A percentile compares a stretch with the other conserved stretches of the same genome.
These are phyloP conservation scores for Scleroderma citrinum DNA, from an alignment of 768 basidiomycete genomes.

Conservation along the genomic window DNA sequence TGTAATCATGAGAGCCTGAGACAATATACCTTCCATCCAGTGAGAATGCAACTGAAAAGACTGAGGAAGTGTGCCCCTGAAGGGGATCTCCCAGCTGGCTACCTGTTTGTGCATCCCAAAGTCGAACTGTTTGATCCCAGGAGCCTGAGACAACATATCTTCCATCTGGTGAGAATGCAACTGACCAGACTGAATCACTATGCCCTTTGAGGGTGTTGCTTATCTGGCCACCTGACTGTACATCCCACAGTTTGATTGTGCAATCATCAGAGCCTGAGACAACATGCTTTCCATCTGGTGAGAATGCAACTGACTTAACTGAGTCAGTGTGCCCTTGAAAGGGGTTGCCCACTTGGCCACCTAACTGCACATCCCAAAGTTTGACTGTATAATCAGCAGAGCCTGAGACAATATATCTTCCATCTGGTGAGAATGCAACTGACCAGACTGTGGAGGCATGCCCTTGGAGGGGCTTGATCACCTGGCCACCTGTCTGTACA, in stretches of 20 bases:
- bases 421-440: not conserved
- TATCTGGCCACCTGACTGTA: not conserved
- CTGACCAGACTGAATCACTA: not conserved
- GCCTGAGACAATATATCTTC: not conserved
- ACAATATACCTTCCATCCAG: not conserved
- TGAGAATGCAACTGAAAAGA: not conserved
- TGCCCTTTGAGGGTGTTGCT: not conserved
- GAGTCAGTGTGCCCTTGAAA: not conserved
- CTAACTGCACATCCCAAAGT: not conserved
- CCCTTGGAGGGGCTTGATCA: not conserved
- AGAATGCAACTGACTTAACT: not conserved
- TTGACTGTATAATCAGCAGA: not conserved
- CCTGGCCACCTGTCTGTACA: not conserved
- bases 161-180: conserved; percentile 8
- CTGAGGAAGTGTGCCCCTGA: not conserved
- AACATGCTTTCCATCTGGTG: not conserved
- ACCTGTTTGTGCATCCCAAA: not conserved
- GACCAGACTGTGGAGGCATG: too few species aligned
- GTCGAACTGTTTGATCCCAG: conserved; percentile 12
- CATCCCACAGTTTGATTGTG: not conserved
- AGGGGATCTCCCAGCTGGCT: not conserved
- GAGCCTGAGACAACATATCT: conserved; percentile 15
- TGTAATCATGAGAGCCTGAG: not conserved
- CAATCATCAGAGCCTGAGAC: not conserved
- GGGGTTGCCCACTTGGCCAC: not conserved